Conservation (phyloP, 179 eudicot species). For the Nepenthes alata region DNA sequence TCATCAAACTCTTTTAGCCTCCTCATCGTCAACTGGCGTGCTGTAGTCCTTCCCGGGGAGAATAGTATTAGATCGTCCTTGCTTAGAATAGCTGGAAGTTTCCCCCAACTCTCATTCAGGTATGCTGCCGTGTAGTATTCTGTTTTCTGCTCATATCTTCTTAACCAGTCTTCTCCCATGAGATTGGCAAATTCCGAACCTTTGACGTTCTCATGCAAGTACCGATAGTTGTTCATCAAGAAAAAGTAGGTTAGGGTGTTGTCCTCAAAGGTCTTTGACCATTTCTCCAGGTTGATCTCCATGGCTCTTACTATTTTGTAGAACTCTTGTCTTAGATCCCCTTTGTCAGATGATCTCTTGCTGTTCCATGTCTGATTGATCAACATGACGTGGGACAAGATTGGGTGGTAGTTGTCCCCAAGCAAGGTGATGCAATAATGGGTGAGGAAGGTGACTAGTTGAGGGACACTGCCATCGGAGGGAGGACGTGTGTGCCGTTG, state of each 20-base stretch:
- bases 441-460: constrained; percentile 51
- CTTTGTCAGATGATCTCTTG: constrained; percentile 14
- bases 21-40: constrained; percentile 19
- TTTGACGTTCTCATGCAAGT: constrained; percentile 31
- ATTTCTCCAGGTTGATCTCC: constrained; percentile 53
- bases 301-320: constrained; percentile 35
- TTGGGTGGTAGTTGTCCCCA: constrained; percentile 36
- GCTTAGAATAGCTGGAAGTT: constrained; percentile 19
- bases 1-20: constrained; percentile 27
- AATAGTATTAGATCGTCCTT: constrained; percentile 19
- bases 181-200: constrained; percentile 50
- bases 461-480: constrained; percentile 57
- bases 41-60: constrained; percentile 13
- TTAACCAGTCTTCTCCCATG: constrained; percentile 40
- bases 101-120: constrained; percentile 30
- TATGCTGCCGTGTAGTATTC: constrained; percentile 16
- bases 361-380: constrained; percentile 54
- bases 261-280: constrained; percentile 55
- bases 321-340: constrained; percentile 33
- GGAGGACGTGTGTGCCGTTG: constrained; percentile 44
- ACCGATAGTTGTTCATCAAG: constrained; percentile 66
- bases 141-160: constrained; percentile 8
- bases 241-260: constrained; percentile 36
- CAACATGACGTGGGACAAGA: constrained; percentile 41
- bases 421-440: constrained; percentile 56